phyloP scores from a whole-genome alignment of 192 early-diverging fungal species.

The Coemansia javaensis region DNA sequence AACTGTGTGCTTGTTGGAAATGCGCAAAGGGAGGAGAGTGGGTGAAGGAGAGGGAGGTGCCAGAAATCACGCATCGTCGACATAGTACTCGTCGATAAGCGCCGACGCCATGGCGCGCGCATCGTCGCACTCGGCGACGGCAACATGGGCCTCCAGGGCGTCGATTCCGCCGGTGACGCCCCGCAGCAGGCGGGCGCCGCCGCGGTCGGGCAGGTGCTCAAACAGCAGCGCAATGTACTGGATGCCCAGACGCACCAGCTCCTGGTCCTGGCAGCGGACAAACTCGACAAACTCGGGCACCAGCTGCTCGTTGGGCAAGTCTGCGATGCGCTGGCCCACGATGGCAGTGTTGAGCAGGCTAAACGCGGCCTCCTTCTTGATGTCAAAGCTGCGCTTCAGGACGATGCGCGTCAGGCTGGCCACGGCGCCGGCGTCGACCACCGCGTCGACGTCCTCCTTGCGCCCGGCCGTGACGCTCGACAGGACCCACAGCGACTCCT shows the following conservation, averaged over 20 bases:
- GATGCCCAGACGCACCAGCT: conserved; percentile 60
- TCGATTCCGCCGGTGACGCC: conserved; percentile 47
- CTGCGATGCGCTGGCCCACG: conserved; percentile 7
- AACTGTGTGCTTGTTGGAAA: too few relatives aligned
- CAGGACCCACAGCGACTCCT: conserved; percentile 68
- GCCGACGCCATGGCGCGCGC: conserved; percentile 46
- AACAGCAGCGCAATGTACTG: conserved; percentile 57
- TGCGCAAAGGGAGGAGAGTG: too few relatives aligned
- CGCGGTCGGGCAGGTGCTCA: conserved; percentile 40
- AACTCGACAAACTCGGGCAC: conserved; percentile 51
- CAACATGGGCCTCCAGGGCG: conserved; percentile 55
- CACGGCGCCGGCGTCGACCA: conserved; percentile 53
- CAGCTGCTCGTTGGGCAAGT: conserved; percentile 25
- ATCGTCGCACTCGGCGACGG: conserved; percentile 50
- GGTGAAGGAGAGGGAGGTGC: too few relatives aligned
- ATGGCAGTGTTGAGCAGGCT: conserved; percentile 61
- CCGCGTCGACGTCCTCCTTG: conserved; percentile 46
- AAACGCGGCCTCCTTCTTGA: conserved; percentile 65
- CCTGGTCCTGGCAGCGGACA: conserved; percentile 57
- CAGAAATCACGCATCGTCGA: conserved; percentile 25
- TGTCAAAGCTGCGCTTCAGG: conserved; percentile 60
- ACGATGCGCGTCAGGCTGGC: conserved; percentile 56
- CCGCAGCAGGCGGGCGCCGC: conserved; percentile 28
- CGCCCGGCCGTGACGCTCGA: conserved; percentile 59
- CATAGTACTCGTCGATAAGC: conserved; percentile 59